Evolutionary conservation across 495 filamentous ascomycete genomes (phyloP).

Genomic region (Pyrenopolyporus hunteri): DNA sequence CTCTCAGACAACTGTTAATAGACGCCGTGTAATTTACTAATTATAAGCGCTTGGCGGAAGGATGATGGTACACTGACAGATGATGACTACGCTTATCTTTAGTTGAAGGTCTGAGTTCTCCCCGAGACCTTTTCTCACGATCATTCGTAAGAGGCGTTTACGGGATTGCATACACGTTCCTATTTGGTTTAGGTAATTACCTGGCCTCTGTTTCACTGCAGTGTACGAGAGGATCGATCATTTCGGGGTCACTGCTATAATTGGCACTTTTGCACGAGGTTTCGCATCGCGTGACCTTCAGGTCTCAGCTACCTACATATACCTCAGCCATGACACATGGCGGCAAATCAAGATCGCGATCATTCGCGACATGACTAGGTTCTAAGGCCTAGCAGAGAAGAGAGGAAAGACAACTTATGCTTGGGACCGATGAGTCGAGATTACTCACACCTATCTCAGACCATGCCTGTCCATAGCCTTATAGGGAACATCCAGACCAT

Average conservation of each 20-base stretch:
- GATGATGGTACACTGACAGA: constrained; percentile 25
- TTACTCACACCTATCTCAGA: neutral
- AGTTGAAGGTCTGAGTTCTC: constrained; percentile 5
- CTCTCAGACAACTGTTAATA: constrained; percentile 1
- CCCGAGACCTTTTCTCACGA: constrained; percentile 13
- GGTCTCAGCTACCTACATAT: constrained; percentile 27
- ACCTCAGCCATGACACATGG: constrained; percentile 20
- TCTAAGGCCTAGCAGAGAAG: neutral
- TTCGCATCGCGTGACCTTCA: constrained; percentile 33
- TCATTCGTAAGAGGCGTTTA: constrained; percentile 11
- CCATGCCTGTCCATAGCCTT: no score
- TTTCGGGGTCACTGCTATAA: constrained; percentile 30
- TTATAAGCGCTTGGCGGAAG: constrained; percentile 21
- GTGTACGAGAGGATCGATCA: constrained; percentile 35
- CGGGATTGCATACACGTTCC: constrained; percentile 11
- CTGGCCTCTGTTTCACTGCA: constrained; percentile 28
- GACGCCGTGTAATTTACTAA: constrained; percentile 19
- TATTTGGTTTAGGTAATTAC: constrained; percentile 6
- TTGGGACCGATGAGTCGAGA: neutral
- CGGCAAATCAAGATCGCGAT: constrained; percentile 1
- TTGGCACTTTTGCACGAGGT: constrained; percentile 32
- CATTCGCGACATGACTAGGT: neutral
- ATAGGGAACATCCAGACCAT: no score
- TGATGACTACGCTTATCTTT: constrained; percentile 18
- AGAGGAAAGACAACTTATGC: neutral